Base-by-base conservation (phyloP, 2,329 filamentous ascomycete genomes). In the Fusarium guadeloupense region DNA sequence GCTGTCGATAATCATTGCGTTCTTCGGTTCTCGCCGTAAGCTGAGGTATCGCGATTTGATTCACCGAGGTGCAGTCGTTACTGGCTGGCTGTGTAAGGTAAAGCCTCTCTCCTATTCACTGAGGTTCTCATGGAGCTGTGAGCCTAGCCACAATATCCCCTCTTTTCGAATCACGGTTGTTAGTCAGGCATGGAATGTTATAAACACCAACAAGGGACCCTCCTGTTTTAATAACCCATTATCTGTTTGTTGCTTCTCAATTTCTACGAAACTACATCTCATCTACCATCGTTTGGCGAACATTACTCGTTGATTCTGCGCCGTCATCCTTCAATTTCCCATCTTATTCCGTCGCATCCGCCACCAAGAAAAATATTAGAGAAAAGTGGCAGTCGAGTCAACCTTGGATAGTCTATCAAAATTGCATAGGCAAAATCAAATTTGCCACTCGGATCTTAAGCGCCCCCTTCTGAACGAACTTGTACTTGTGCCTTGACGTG, bases 381-480 rank as follows among this genome's bases (percentile, higher is more conserved):
- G 14, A 12, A 13, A 31, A 31, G 7, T n/a, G 7, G 13, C 28
- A 31, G 28, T 28, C 26, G 26, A 28, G 28, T 31, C 28, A 30
- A 30, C 28, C 50, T 56, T 59, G 59, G 54, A n/a, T n/a, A n/a
- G n/a, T n/a, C 50, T 33, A 49, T 58, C 53, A 59, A 56, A 59
- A 56, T 66, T 49, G 37, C 46, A 54, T 48, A 47, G 13, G n/a
- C 31, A 54, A 57, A 62, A 55, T 69, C 51, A 54, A 57, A 62
- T 53, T 69, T 51, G 67, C 67, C 67, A 69, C 67, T 54, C 59
- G 50, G 53, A 44, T 26, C 31, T 45, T 35, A 31, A 33, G 26
- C 28, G 28, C 28, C 45, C 30, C 46, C 56, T 53, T 64, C 54
- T 50, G 42, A 66, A 66, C 57, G 63, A 45, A 40, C 45, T 6